Base-by-base conservation (phyloP, 2,329 filamentous ascomycete species). In the Simplicillium aogashimaense region DNA sequence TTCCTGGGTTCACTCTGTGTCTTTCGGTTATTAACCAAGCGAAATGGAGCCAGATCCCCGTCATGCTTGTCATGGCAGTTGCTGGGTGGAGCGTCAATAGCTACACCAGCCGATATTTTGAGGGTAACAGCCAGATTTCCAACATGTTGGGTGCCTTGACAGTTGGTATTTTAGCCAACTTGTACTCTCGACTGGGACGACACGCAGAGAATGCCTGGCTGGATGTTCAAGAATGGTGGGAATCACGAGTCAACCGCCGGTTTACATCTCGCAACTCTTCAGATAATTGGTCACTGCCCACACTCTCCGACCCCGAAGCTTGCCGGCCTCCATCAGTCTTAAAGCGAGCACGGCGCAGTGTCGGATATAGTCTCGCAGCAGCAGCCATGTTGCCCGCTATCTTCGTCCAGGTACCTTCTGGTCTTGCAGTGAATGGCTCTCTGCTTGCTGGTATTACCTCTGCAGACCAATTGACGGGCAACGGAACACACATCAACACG, bases 321-420 rank as follows among this genome's bases (percentile, higher is more conserved):
- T 50, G 52, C 3, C 51, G 55, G 1, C 47, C 29, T 1, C 47
- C 51, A 1, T 28, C 50, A 17, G 43, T 46, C 4, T 43, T 51
- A 14, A 48, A 47, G 37, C 35, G 54, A 43, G 52, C 59, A 46
- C 52, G 61, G n/a, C 58, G 69, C 7, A 60, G 66, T 7, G 63
- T 78, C 6, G 78, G 82, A 11, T 87, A 89, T 55, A 84, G 83
- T 2, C 74, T 94, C 3, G 88, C 88, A 0, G 87, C 87, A 0
- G 86, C 86, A 0, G 83, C 85, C 2, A 86, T 95, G 70, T 65
- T 95, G 9, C 88, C 88, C 0, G 88, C 83, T 5, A 94, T 95
- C 47, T 94, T 94, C 46, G 74, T 81, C 2, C 76, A 79, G 47
- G 77, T 81, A 18, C 77, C 77, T 0, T 76, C 72, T 15, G 74